These are phyloP conservation scores for Linnemannia elongata DNA, from an alignment of 192 early-diverging fungal genomes.

Conservation along the genomic window DNA sequence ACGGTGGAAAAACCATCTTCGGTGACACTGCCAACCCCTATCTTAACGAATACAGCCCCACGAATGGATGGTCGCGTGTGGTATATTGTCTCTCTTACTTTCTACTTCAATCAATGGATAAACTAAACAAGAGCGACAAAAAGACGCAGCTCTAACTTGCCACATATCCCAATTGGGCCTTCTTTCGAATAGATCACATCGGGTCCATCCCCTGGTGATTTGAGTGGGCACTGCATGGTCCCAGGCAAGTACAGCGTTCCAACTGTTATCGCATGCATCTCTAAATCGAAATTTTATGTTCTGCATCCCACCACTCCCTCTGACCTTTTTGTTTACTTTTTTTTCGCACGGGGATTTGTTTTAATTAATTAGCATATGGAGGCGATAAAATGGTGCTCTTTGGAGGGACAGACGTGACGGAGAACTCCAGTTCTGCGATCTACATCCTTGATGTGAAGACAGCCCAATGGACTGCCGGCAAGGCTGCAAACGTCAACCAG, in stretches of 20 bases:
- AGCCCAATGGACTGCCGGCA: not conserved
- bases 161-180: not conserved
- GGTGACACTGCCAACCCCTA: not conserved
- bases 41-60: not conserved
- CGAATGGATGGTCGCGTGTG: not conserved
- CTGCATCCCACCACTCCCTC: not conserved
- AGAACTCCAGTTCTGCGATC: not conserved
- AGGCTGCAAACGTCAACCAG: not conserved
- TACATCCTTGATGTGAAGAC: not conserved
- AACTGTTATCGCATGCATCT: not conserved
- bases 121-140: not conserved
- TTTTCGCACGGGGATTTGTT: too few species aligned
- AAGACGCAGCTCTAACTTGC: not conserved
- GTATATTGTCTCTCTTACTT: not conserved
- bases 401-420: not conserved
- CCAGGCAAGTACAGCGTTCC: not conserved
- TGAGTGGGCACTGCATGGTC: conserved; percentile 1
- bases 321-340: too few species aligned
- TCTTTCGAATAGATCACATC: not conserved
- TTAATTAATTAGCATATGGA: not conserved
- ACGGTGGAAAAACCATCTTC: not conserved
- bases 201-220: not conserved
- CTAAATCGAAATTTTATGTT: not conserved
- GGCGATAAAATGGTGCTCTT: not conserved
- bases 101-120: not conserved